phyloP scores from a whole-genome alignment of 2,329 filamentous ascomycete genomes.

The Amphichorda felina region DNA sequence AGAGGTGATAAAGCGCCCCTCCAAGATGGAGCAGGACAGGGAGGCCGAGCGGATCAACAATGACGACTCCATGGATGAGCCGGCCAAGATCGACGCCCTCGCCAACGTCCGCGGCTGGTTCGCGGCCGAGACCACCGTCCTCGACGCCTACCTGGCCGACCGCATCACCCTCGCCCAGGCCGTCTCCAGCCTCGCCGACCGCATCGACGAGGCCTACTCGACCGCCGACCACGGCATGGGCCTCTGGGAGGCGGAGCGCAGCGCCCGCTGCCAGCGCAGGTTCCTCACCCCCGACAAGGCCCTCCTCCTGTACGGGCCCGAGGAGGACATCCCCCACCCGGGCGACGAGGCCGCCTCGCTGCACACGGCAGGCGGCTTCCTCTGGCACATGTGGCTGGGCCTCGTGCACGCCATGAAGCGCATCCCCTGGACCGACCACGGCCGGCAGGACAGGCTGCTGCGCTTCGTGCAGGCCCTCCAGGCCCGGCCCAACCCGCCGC shows the following conservation, averaged over 20 bases:
- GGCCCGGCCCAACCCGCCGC: constrained; percentile 2
- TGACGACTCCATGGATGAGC: background rate
- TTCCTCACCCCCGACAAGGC: background rate
- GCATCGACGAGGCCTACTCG: constrained; percentile 2
- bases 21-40: too few relatives aligned
- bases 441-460: constrained; percentile 2
- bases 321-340: constrained; percentile 1
- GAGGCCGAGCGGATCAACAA: too few relatives aligned
- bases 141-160: constrained; percentile 2
- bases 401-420: constrained; percentile 1
- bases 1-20: too few relatives aligned
- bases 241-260: background rate
- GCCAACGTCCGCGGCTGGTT: constrained; percentile 2
- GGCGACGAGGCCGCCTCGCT: background rate
- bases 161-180: background rate
- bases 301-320: background rate
- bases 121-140: background rate
- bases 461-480: constrained; percentile 2
- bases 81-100: constrained; percentile 1
- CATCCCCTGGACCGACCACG: background rate
- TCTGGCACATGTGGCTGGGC: constrained; percentile 2
- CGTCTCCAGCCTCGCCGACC: background rate
- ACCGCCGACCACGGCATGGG: background rate
- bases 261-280: background rate
- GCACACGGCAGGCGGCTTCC: background rate